A percentile compares a stretch with the other conserved stretches of the same genome.
These are phyloP conservation scores for Metschnikowia picachoensis DNA, from an alignment of 805 yeast species.

Conservation along the genomic window DNA sequence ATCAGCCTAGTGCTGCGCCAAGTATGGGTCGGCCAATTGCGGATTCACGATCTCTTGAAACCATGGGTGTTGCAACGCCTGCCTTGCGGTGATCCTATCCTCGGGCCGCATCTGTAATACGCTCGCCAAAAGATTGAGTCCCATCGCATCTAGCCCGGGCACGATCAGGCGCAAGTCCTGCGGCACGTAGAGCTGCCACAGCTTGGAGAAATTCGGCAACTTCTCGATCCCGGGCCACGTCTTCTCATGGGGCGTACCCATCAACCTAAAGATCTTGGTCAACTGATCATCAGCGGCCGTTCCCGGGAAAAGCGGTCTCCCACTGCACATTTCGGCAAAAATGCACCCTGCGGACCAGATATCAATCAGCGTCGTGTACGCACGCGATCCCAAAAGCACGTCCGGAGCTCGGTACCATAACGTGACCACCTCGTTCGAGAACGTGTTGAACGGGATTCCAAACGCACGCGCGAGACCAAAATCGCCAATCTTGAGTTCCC, in stretches of 20 bases:
- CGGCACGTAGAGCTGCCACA: slow-evolving; percentile 81
- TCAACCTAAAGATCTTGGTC: slow-evolving; percentile 80
- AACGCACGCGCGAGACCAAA: slow-evolving; percentile 97
- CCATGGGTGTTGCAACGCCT: slow-evolving; percentile 71
- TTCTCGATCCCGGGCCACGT: slow-evolving; percentile 97
- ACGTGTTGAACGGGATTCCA: slow-evolving; percentile 96
- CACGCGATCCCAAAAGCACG: slow-evolving; percentile 89
- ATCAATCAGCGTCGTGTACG: slow-evolving; percentile 94
- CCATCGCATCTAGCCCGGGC: slow-evolving; percentile 67
- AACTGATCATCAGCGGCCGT: slow-evolving; percentile 94
- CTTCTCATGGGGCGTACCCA: slow-evolving; percentile 95
- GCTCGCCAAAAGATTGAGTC: slow-evolving; percentile 60
- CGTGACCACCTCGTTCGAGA: slow-evolving; percentile 96
- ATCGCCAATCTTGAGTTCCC: slow-evolving; percentile 91
- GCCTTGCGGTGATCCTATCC: slow-evolving; percentile 56
- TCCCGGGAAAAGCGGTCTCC: slow-evolving; percentile 95
- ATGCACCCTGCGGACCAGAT: slow-evolving; percentile 99
- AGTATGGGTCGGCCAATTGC: slow-evolving; percentile 31
- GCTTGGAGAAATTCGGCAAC: slow-evolving; percentile 80
- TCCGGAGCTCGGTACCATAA: slow-evolving; percentile 98
- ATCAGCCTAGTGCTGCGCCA: slow-evolving; percentile 20
- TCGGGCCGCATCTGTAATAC: slow-evolving; percentile 61
- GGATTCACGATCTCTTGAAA: slow-evolving; percentile 65
- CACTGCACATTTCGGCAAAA: slow-evolving; percentile 97
- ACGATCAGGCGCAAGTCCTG: slow-evolving; percentile 74